phyloP scores from a whole-genome alignment of 192 early-diverging fungal species.

The Diversispora eburnea region DNA sequence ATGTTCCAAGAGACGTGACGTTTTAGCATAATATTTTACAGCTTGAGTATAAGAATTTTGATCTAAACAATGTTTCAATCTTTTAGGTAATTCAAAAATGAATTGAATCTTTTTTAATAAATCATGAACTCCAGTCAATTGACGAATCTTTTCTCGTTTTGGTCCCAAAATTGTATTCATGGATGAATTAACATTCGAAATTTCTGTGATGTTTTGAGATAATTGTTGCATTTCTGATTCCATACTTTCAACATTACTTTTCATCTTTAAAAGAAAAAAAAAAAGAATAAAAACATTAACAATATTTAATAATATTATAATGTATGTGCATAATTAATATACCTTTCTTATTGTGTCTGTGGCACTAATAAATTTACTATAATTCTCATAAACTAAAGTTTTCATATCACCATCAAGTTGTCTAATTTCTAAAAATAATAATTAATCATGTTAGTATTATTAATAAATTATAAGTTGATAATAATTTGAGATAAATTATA shows the following conservation, averaged over 20 bases:
- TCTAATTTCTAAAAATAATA: conserved; percentile 55
- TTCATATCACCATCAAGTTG: conserved; percentile 95
- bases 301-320: background rate
- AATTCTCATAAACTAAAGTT: conserved; percentile 98
- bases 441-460: background rate
- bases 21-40: conserved; percentile 70
- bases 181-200: conserved; percentile 47
- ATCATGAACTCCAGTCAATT: conserved; percentile 68
- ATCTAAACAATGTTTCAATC: conserved; percentile 60
- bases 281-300: background rate
- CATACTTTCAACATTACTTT: conserved; percentile 80
- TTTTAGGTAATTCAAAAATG: conserved; percentile 80
- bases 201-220: conserved; percentile 60
- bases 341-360: conserved; percentile 85
- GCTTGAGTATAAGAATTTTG: conserved; percentile 66
- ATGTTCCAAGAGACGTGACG: conserved; percentile 67
- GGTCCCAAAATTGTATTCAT: conserved; percentile 62
- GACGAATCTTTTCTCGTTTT: conserved; percentile 68
- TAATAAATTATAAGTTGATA: background rate
- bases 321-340: conserved; percentile 4
- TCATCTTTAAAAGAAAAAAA: conserved; percentile 55
- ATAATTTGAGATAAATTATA: background rate
- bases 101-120: conserved; percentile 79
- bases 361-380: conserved; percentile 93
- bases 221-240: conserved; percentile 79